A percentile compares a stretch with the other conserved stretches of the same genome.
Evolutionary conservation across 2,329 filamentous ascomycete genomes (phyloP).

Genomic region (Alternaria postmessia): DNA sequence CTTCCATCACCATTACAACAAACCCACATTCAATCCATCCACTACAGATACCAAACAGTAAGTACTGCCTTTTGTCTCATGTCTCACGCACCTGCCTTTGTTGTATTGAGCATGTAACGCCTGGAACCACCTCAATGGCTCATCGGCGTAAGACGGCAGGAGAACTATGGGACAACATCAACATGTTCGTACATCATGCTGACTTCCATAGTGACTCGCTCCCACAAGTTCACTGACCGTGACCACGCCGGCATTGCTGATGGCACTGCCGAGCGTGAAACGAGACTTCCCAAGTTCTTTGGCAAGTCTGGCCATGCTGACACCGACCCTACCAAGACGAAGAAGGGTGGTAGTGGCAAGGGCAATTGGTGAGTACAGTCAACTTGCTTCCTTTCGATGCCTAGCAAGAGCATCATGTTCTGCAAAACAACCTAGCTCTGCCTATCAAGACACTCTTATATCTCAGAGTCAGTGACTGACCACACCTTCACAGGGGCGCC

Average conservation of each 20-base stretch:
- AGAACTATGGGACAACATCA: background rate
- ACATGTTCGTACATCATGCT: slow-evolving; percentile 21
- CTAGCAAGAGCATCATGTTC: background rate
- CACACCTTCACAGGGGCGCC: slow-evolving; percentile 71
- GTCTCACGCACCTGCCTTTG: background rate
- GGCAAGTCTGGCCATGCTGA: slow-evolving; percentile 84
- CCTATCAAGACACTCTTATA: background rate
- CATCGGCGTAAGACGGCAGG: background rate
- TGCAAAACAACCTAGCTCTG: background rate
- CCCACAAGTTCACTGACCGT: slow-evolving; percentile 94
- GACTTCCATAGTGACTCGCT: slow-evolving; percentile 83
- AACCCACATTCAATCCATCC: slow-evolving; percentile 19
- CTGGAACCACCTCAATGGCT: background rate
- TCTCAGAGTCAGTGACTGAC: slow-evolving; percentile 24
- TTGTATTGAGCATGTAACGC: slow-evolving; percentile 13
- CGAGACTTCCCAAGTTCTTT: slow-evolving; percentile 90
- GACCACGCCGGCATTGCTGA: slow-evolving; percentile 83
- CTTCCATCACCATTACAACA: slow-evolving; percentile 16
- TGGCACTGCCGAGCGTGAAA: slow-evolving; percentile 72
- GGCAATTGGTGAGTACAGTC: slow-evolving; percentile 81
- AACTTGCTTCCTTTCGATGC: background rate
- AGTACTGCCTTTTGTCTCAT: slow-evolving; percentile 21
- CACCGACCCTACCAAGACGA: slow-evolving; percentile 87
- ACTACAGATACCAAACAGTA: slow-evolving; percentile 40
- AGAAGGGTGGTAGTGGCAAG: slow-evolving; percentile 94